Conservation (phyloP, 805 yeast genomes). For the Sungouiozyma ichnusensis region DNA sequence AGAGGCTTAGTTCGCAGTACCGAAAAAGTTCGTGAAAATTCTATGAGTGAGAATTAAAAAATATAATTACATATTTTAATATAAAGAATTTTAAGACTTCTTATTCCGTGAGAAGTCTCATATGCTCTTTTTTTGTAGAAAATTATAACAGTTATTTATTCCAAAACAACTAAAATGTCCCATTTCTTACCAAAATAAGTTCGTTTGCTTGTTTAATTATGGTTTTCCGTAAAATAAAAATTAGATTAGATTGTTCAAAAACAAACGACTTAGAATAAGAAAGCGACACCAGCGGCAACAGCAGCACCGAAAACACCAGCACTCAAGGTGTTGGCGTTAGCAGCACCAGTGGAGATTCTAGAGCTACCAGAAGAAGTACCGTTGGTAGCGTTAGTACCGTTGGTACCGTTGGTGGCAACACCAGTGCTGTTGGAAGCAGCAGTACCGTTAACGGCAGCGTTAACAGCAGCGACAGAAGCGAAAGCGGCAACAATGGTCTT, state of each 20-base stretch:
- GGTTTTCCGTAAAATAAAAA: background rate
- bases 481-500: slow-evolving; percentile 54
- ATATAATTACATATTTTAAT: background rate
- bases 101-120: background rate
- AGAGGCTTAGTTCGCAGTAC: no score
- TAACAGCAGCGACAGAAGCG: slow-evolving; percentile 60
- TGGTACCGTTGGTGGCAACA: slow-evolving; percentile 31
- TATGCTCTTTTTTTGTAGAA: background rate
- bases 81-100: background rate
- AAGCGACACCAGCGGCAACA: slow-evolving; percentile 71
- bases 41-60: background rate
- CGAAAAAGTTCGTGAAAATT: no score
- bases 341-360: slow-evolving; percentile 36
- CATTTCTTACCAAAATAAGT: background rate
- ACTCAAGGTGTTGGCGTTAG: slow-evolving; percentile 45
- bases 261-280: slow-evolving; percentile 31
- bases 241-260: background rate
- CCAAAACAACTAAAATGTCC: background rate
- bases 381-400: slow-evolving; percentile 29
- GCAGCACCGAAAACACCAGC: slow-evolving; percentile 76
- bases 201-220: background rate
- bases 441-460: slow-evolving; percentile 40
- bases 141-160: background rate
- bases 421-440: slow-evolving; percentile 39
- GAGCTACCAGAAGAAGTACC: slow-evolving; percentile 10